Evolutionary conservation across 805 yeast genomes (phyloP).

Genomic region (Saturnispora kantuleensis): DNA sequence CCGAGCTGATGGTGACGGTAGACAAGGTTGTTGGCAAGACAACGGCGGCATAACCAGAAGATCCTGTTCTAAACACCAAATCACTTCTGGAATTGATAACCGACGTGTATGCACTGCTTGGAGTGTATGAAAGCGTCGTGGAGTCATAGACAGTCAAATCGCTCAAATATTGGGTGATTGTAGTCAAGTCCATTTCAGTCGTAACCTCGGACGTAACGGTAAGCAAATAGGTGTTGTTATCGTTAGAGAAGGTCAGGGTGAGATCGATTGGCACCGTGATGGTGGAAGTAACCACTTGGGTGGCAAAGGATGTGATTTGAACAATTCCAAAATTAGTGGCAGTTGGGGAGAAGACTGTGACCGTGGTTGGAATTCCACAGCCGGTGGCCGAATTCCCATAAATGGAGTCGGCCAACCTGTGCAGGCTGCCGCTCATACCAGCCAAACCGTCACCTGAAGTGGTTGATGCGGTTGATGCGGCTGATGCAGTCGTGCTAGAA

Average conservation of each 20-base stretch:
- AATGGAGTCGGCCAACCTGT: conserved; percentile 2
- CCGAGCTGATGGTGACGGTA: conserved; percentile 3
- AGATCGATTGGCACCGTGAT: conserved; percentile 26
- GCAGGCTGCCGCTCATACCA: not conserved
- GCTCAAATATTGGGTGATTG: not conserved
- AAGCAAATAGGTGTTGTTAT: conserved; percentile 20
- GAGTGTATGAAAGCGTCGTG: conserved; percentile 9
- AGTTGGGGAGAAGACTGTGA: conserved; percentile 3
- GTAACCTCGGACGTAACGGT: conserved; percentile 24
- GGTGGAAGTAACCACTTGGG: conserved; percentile 13
- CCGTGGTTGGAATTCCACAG: not conserved
- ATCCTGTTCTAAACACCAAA: conserved; percentile 2
- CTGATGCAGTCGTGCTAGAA: not conserved
- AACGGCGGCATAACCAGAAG: conserved; percentile 6
- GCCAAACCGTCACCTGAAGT: not conserved
- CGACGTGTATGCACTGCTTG: conserved; percentile 12
- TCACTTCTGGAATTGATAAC: conserved; percentile 3
- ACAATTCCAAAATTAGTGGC: conserved; percentile 7
- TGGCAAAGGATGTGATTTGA: not conserved
- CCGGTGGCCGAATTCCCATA: conserved; percentile 5
- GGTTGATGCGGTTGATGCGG: not conserved
- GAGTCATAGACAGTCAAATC: conserved; percentile 9
- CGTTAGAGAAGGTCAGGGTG: conserved; percentile 25
- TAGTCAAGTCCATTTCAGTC: conserved; percentile 13
- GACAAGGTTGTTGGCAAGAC: conserved; percentile 9